Base-by-base conservation (phyloP, 2,329 filamentous ascomycete genomes). In the Emmonsiellopsis sp. region DNA sequence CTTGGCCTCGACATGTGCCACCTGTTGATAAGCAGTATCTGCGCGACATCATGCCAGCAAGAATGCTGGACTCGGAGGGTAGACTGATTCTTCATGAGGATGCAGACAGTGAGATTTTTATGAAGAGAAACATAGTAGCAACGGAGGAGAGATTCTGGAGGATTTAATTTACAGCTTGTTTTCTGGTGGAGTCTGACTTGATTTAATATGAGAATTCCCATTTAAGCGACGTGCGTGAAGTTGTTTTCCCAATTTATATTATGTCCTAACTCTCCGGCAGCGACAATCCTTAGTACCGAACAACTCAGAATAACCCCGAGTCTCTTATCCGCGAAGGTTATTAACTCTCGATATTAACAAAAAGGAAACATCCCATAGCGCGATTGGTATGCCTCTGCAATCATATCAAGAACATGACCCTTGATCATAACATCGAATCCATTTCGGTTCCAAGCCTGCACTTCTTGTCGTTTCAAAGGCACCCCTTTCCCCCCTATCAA, bases 71-170 rank as follows among this genome's bases (percentile, higher is more conserved):
- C 58, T 32, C 52, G 54, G 43, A 61, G 58, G 55, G 64, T 59
- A 51, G 65, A 62, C 57, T 74, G 13, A 15, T 52, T 16, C 49
- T 55, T 16, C 41, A 52, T 8, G 54, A 55, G 5, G 56, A 56
- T 32, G 56, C n/a, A 4, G 41, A 55, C 6, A 52, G 52, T 32
- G 49, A 56, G 40, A 45, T 54, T 38, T 58, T 58, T 37, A 37
- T n/a, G 2, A 44, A 44, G 37, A 54, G 56, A 26, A 56, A 58
- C 54, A 54, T 56, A 13, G n/a, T 53, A 13, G 54, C 56, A 30
- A 52, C 45, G 11, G 49, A 51, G 42, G 50, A 50, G 16, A 52
- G 47, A 11, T 56, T 56, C 20, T 58, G 47, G 30, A 56, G 53
- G 13, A 54, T 56, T 13, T 58, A 52, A 51, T 20, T 5, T 9